Conservation (phyloP, 2,329 filamentous ascomycete species). For the Neonectria coccinea region DNA sequence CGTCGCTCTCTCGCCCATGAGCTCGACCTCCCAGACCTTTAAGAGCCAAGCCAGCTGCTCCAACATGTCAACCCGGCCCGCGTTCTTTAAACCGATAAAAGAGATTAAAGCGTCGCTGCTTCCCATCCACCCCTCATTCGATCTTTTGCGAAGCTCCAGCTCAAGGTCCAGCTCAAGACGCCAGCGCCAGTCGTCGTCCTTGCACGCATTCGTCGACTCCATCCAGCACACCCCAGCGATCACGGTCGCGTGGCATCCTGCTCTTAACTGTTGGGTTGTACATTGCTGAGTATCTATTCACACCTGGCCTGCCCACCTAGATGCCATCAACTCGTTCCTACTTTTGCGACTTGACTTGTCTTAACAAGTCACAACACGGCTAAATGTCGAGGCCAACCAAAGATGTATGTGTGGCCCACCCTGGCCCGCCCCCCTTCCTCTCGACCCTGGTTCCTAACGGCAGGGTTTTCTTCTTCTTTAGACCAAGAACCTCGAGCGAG, state of each 20-base stretch:
- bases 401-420: slow-evolving; percentile 43
- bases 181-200: background rate
- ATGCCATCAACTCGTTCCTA: slow-evolving; percentile 37
- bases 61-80: slow-evolving; percentile 13
- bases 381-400: slow-evolving; percentile 49
- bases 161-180: slow-evolving; percentile 8
- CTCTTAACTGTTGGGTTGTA: slow-evolving; percentile 22
- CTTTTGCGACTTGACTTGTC: slow-evolving; percentile 29
- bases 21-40: slow-evolving; percentile 32
- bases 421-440: slow-evolving; percentile 19
- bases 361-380: slow-evolving; percentile 38
- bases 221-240: slow-evolving; percentile 12
- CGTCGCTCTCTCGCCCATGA: slow-evolving; percentile 24
- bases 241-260: slow-evolving; percentile 11
- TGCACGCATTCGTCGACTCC: slow-evolving; percentile 12
- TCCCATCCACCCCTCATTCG: slow-evolving; percentile 17
- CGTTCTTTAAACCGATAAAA: slow-evolving; percentile 19
- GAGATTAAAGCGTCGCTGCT: slow-evolving; percentile 17
- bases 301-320: slow-evolving; percentile 33
- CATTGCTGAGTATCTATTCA: slow-evolving; percentile 17
- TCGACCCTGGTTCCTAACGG: slow-evolving; percentile 34
- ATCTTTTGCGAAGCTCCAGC: slow-evolving; percentile 6
- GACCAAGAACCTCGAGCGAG: slow-evolving; percentile 63
- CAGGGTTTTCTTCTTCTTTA: slow-evolving; percentile 36
- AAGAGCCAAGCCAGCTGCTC: slow-evolving; percentile 33